phyloP scores from a whole-genome alignment of 108 stramenopile genomes.

The Epithemia pelagica region DNA sequence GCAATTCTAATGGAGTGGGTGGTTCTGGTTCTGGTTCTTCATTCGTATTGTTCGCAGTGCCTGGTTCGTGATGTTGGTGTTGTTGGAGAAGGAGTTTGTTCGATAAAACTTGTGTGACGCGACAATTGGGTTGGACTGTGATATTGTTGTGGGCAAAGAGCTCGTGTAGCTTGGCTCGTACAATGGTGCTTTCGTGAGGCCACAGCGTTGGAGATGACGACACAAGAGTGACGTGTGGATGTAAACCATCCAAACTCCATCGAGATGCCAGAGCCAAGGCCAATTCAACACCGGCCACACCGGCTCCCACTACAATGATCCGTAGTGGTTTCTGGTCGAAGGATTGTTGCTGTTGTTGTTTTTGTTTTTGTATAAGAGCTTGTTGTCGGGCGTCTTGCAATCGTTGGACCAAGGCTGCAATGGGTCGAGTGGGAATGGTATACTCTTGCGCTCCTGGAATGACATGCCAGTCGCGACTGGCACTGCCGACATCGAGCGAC shows the following conservation, averaged over 20 bases:
- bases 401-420: conserved; percentile 52
- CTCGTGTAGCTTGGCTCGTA: conserved; percentile 35
- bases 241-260: conserved; percentile 29
- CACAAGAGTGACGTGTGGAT: conserved; percentile 50
- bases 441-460: conserved; percentile 53
- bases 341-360: neutral
- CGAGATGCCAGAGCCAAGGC: conserved; percentile 72
- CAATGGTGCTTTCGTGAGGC: conserved; percentile 35
- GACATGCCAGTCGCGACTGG: conserved; percentile 50
- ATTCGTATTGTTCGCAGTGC: too few species aligned
- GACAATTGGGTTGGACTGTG: conserved; percentile 37
- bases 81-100: too few species aligned
- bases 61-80: too few species aligned
- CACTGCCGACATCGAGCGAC: conserved; percentile 75
- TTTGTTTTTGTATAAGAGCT: neutral
- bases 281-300: conserved; percentile 92
- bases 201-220: conserved; percentile 46
- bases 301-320: conserved; percentile 91
- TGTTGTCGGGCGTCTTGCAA: conserved; percentile 34
- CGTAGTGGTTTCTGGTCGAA: too few species aligned
- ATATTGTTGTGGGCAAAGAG: conserved; percentile 47
- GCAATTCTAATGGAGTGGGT: conserved; percentile 38
- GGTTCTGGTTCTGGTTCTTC: too few species aligned
- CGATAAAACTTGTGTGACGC: conserved; percentile 27
- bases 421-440: conserved; percentile 76